Evolutionary conservation across 139 green algal species (phyloP).

Genomic region (Chlamydomonas eustigma): DNA sequence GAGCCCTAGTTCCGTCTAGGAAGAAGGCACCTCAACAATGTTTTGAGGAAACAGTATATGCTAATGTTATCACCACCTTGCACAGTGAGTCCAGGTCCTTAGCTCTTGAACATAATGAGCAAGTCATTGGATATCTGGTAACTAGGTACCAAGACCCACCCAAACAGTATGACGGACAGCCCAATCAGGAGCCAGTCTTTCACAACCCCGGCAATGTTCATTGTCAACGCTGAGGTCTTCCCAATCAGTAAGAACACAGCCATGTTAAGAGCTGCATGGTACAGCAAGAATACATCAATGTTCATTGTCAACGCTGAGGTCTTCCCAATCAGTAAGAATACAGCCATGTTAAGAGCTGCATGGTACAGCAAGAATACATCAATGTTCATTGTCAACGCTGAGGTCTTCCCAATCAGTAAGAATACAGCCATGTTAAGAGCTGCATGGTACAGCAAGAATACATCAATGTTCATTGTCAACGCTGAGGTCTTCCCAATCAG

Average conservation of each 20-base stretch:
- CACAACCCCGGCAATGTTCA: conserved; percentile 81
- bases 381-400: conserved; percentile 51
- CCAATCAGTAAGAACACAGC: conserved; percentile 85
- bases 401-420: conserved; percentile 78
- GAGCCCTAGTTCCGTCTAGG: background rate
- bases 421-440: conserved; percentile 87
- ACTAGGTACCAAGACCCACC: too few relatives aligned
- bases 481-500: conserved; percentile 80
- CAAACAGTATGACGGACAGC: conserved; percentile 44
- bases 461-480: conserved; percentile 79
- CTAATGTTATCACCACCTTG: background rate
- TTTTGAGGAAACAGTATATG: background rate
- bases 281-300: too few relatives aligned
- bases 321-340: conserved; percentile 88
- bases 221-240: conserved; percentile 72
- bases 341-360: conserved; percentile 78
- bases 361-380: too few relatives aligned
- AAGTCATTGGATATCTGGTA: too few relatives aligned
- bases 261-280: conserved; percentile 79
- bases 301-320: conserved; percentile 83
- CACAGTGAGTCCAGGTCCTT: too few relatives aligned
- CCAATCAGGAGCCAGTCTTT: conserved; percentile 64
- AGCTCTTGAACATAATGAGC: too few relatives aligned
- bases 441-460: conserved; percentile 10
- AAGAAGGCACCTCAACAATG: background rate